phyloP scores from a whole-genome alignment of 2,329 filamentous ascomycete species.

The Fusarium devonianum region DNA sequence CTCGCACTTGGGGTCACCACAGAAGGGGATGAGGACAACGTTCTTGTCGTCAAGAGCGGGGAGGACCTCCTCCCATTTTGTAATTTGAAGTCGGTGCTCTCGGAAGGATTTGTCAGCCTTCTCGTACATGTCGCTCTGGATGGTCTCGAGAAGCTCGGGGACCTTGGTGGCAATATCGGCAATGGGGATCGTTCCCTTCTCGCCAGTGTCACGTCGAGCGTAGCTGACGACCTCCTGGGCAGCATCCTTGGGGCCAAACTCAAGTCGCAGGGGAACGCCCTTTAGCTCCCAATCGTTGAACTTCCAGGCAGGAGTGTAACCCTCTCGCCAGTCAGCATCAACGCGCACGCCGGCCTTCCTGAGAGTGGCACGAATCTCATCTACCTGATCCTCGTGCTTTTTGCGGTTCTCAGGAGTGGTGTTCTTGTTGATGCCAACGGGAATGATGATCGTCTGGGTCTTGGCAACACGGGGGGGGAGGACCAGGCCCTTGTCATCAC shows the following conservation, averaged over 20 bases:
- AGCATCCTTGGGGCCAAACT: slow-evolving; percentile 94
- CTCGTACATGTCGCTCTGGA: slow-evolving; percentile 81
- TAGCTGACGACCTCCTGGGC: slow-evolving; percentile 84
- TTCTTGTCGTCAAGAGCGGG: slow-evolving; percentile 92
- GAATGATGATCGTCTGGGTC: slow-evolving; percentile 85
- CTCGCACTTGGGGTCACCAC: slow-evolving; percentile 81
- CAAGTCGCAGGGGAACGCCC: slow-evolving; percentile 90
- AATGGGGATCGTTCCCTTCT: slow-evolving; percentile 82
- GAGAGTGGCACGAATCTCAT: slow-evolving; percentile 73
- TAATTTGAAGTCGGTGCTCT: slow-evolving; percentile 80
- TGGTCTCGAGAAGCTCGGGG: slow-evolving; percentile 83
- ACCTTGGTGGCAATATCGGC: slow-evolving; percentile 75
- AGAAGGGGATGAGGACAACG: slow-evolving; percentile 90
- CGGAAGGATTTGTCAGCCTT: slow-evolving; percentile 81
- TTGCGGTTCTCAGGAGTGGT: slow-evolving; percentile 80
- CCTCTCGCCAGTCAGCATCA: slow-evolving; percentile 84
- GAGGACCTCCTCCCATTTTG: slow-evolving; percentile 89
- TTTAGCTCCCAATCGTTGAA: slow-evolving; percentile 99
- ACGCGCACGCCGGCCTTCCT: slow-evolving; percentile 77
- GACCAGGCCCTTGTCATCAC: slow-evolving; percentile 93
- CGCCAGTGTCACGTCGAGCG: slow-evolving; percentile 85
- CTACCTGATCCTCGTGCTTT: slow-evolving; percentile 77
- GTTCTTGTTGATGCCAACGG: slow-evolving; percentile 91
- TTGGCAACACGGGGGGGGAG: slow-evolving; percentile 90
- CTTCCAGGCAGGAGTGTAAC: slow-evolving; percentile 95